Evolutionary conservation across 1,284 basidiomycete genomes (phyloP).

Genomic region (Agroathelia rolfsii): DNA sequence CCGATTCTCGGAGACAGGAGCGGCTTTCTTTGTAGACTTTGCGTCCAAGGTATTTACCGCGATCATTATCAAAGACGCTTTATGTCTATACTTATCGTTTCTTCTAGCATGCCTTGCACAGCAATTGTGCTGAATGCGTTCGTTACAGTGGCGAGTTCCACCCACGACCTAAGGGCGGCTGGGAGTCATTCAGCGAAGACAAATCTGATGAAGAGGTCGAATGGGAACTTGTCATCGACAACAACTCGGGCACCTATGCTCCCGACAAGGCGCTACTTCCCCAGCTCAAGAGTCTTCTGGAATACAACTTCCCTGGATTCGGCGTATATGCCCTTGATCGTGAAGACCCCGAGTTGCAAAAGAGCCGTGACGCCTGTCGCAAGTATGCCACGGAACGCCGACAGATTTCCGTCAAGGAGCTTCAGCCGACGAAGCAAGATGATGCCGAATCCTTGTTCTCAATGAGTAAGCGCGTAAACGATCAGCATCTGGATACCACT

Average conservation of each 20-base stretch:
- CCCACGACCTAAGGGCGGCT: slow-evolving; percentile 59
- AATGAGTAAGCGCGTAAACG: no score
- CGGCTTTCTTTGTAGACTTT: slow-evolving; percentile 73
- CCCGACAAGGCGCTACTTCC: slow-evolving; percentile 51
- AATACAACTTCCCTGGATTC: slow-evolving; percentile 64
- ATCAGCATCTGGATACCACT: no score
- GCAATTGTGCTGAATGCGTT: slow-evolving; percentile 44
- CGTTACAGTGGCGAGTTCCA: slow-evolving; percentile 72
- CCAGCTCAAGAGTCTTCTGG: slow-evolving; percentile 42
- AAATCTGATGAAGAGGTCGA: slow-evolving; percentile 39
- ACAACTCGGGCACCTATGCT: slow-evolving; percentile 68
- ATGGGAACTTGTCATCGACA: slow-evolving; percentile 72
- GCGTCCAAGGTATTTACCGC: slow-evolving; percentile 55
- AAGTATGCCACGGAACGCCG: slow-evolving; percentile 49
- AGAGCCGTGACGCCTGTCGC: slow-evolving; percentile 55
- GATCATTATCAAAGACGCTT: no score
- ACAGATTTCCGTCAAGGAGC: slow-evolving; percentile 44
- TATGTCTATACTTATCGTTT: no score
- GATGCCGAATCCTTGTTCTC: no score
- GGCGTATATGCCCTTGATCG: slow-evolving; percentile 43
- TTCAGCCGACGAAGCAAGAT: no score
- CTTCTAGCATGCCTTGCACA: slow-evolving; percentile 48
- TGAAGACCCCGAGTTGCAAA: slow-evolving; percentile 45
- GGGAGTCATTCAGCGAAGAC: slow-evolving; percentile 49
- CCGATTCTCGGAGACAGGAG: slow-evolving; percentile 71